Percentiles rank a stretch among this genome's conserved stretches.
These are phyloP conservation scores for Verticillium klebahnii DNA, from an alignment of 2,329 filamentous ascomycete species.

Conservation along the genomic window DNA sequence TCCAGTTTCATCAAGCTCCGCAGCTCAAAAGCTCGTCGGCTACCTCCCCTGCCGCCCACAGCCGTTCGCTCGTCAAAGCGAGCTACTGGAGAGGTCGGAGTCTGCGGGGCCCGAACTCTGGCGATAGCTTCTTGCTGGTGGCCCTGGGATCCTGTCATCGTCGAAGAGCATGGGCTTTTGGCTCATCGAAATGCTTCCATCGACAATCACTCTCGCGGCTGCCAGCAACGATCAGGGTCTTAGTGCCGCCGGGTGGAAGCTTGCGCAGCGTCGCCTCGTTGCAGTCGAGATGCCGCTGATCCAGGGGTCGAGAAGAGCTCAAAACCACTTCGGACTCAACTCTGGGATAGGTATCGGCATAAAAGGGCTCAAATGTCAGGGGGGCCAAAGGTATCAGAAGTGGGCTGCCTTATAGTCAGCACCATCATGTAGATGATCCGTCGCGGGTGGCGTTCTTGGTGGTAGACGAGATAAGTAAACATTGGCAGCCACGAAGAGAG, in stretches of 20 bases:
- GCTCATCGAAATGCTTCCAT: conserved; percentile 63
- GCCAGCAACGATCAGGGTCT: conserved; percentile 61
- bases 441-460: background rate
- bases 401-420: conserved; percentile 49
- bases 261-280: conserved; percentile 64
- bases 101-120: conserved; percentile 45
- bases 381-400: conserved; percentile 61
- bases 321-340: conserved; percentile 45
- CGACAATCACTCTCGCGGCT: conserved; percentile 61
- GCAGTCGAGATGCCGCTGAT: conserved; percentile 59
- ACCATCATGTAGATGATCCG: background rate
- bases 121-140: conserved; percentile 26
- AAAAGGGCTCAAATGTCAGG: conserved; percentile 55
- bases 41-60: conserved; percentile 16
- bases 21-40: no score
- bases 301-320: conserved; percentile 70
- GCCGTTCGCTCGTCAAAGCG: conserved; percentile 30
- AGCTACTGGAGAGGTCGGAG: conserved; percentile 30
- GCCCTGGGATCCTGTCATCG: conserved; percentile 39
- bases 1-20: no score
- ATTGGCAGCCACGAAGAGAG: background rate
- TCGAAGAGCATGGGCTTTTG: conserved; percentile 38
- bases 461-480: no score
- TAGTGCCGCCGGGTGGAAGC: conserved; percentile 39
- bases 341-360: conserved; percentile 29